Evolutionary conservation across 2,329 filamentous ascomycete genomes (phyloP).

Genomic region (Aspergillus aculeatinus): DNA sequence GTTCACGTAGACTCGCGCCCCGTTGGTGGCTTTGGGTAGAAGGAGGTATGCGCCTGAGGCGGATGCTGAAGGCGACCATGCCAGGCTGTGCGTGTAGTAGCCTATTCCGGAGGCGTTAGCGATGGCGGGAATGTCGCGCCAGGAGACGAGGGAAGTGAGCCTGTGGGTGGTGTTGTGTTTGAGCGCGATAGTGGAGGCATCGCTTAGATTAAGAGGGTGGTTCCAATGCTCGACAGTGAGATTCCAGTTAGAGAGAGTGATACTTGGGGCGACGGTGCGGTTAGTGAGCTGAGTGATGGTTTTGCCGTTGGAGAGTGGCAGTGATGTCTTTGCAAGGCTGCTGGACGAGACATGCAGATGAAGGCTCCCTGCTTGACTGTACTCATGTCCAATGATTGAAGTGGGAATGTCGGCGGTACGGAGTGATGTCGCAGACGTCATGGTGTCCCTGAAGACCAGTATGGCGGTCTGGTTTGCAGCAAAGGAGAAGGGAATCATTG

Average conservation of each 20-base stretch:
- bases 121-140: slow-evolving; percentile 19
- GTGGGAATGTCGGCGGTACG: slow-evolving; percentile 10
- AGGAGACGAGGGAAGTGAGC: slow-evolving; percentile 18
- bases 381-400: slow-evolving; percentile 13
- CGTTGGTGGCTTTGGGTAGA: slow-evolving; percentile 18
- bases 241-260: slow-evolving; percentile 12
- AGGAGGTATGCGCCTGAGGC: slow-evolving; percentile 20
- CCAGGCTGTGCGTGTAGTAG: slow-evolving; percentile 20
- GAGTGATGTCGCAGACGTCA: neutral
- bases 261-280: neutral
- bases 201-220: slow-evolving; percentile 18
- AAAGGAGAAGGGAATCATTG: slow-evolving; percentile 37
- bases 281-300: slow-evolving; percentile 1
- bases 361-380: neutral
- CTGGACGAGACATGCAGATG: slow-evolving; percentile 10
- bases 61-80: slow-evolving; percentile 11
- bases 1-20: slow-evolving; percentile 18
- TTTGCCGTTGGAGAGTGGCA: slow-evolving; percentile 16
- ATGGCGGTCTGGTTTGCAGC: slow-evolving; percentile 43
- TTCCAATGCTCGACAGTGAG: slow-evolving; percentile 25
- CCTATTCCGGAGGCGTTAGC: slow-evolving; percentile 22
- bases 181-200: slow-evolving; percentile 16
- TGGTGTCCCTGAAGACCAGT: slow-evolving; percentile 33
- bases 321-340: neutral
- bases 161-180: slow-evolving; percentile 25